Evolutionary conservation across 345 rosid species (phyloP).

Genomic region (Hibiscus tridactylites): DNA sequence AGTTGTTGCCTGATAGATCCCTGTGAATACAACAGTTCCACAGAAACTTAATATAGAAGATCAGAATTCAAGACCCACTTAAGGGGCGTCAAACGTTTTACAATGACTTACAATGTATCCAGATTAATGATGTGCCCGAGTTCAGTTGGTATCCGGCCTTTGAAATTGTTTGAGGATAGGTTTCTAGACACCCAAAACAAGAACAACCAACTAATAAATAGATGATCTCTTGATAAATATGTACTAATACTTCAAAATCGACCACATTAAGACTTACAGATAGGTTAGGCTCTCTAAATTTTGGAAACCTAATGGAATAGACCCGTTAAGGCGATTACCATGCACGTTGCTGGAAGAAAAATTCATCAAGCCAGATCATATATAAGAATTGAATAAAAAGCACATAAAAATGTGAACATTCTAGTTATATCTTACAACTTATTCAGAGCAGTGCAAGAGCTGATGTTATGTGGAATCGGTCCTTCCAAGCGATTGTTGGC

Average conservation of each 20-base stretch:
- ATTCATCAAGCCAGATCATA: not conserved
- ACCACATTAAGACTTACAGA: slow-evolving; percentile 43
- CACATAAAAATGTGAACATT: not conserved
- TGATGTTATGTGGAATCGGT: slow-evolving; percentile 70
- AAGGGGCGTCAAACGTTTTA: not conserved
- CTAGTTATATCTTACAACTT: slow-evolving; percentile 50
- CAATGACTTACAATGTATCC: slow-evolving; percentile 59
- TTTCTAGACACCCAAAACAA: slow-evolving; percentile 36
- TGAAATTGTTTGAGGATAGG: slow-evolving; percentile 65
- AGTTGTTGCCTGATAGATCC: slow-evolving; percentile 76
- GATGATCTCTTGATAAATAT: not conserved
- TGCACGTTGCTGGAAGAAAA: slow-evolving; percentile 58
- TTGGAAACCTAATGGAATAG: slow-evolving; percentile 67
- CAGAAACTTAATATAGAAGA: not conserved
- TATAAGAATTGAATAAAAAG: not conserved
- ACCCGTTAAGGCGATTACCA: slow-evolving; percentile 69
- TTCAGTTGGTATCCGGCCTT: slow-evolving; percentile 63
- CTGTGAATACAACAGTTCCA: slow-evolving; percentile 19
- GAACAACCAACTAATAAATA: not conserved
- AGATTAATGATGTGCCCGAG: slow-evolving; percentile 82
- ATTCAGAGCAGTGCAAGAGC: slow-evolving; percentile 84
- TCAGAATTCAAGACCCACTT: no score
- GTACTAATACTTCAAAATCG: not conserved
- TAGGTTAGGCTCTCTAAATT: slow-evolving; percentile 79
- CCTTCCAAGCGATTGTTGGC: slow-evolving; percentile 79